Evolutionary conservation across 2,329 filamentous ascomycete species (phyloP), one percentile per base, ranked within the genome.

Genomic region (Cladosporium cucumerinum): DNA sequence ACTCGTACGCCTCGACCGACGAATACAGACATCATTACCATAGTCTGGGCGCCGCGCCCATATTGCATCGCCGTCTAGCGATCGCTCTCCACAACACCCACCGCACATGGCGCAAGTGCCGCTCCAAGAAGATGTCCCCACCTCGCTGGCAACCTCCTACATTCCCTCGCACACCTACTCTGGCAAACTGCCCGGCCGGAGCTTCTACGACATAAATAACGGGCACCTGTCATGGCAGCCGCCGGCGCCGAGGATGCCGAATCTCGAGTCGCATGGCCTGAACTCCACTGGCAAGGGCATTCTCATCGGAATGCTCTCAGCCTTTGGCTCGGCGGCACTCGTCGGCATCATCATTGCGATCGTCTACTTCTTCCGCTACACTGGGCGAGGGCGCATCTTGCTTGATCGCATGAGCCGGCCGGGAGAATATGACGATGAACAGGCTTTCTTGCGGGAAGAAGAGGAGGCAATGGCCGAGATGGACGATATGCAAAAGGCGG

Each of bases 391-490:
- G 51, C 87, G 94, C 71, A 97, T 99, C 74, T 87, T 98, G 68
- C 86, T 99, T 71, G 95, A 99, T 80, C 89, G 94, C 69, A 89
- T 99, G 77, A 93, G 93, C 54, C 86, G 94, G 66, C 95, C 95
- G 0, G 95, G 95, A 72, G 95, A 98, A 80, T 99, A 93, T 78
- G 95, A 99, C 76, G 95, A 99, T 79, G 95, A 98, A 78, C 94
- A 98, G 80, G 91, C 92, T 12, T 97, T 97, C 81, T 85, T 89
- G 69, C 88, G 91, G 74, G 95, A 98, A 78, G 95, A 99, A 86
- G 93, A 92, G 39, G 93, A 97, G 78, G 95, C 95, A 65, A 81
- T 99, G 76, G 94, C 96, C 82, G 86, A 86, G 65, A 99, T 99
- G 95, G 93, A 97, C 76, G 95, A 98, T 72, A 84, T 97, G 79